Conservation (phyloP, 2,329 filamentous ascomycete species). For the Fusarium zealandicum region DNA sequence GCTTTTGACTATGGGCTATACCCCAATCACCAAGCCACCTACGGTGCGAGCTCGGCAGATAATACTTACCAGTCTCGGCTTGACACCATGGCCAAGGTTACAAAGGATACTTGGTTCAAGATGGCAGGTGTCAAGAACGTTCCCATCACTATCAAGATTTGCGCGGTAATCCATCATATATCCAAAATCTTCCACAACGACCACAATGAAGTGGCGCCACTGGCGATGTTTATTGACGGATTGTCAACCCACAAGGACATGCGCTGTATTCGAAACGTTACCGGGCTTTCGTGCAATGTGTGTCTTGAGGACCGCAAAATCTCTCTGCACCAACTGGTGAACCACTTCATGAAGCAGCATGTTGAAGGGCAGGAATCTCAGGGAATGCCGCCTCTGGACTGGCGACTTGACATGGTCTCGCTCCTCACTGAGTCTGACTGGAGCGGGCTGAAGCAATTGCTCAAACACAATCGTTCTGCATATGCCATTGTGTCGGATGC, state of each 20-base stretch:
- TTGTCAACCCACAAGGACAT: constrained; percentile 64
- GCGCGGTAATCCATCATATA: constrained; percentile 69
- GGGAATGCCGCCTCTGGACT: constrained; percentile 46
- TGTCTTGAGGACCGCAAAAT: constrained; percentile 56
- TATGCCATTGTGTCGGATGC: constrained; percentile 49
- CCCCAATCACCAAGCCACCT: constrained; percentile 1
- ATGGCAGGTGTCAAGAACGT: constrained; percentile 67
- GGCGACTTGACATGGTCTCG: constrained; percentile 57
- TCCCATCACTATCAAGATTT: constrained; percentile 67
- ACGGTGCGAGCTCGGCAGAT: neutral
- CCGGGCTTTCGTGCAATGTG: constrained; percentile 61
- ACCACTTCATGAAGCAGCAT: constrained; percentile 61
- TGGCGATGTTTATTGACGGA: constrained; percentile 67
- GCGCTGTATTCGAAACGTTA: constrained; percentile 62
- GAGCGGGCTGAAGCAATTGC: constrained; percentile 38
- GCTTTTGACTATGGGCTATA: constrained; percentile 14
- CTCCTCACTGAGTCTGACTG: constrained; percentile 48
- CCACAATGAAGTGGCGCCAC: constrained; percentile 63
- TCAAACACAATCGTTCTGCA: constrained; percentile 45
- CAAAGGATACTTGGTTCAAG: constrained; percentile 68
- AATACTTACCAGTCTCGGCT: constrained; percentile 54
- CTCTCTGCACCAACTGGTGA: constrained; percentile 66
- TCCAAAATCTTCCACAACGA: constrained; percentile 63
- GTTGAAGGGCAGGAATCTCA: constrained; percentile 40
- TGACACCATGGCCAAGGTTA: constrained; percentile 61